Evolutionary conservation across 1,139 yeast genomes (phyloP).

Genomic region (Geotrichum candidum): DNA sequence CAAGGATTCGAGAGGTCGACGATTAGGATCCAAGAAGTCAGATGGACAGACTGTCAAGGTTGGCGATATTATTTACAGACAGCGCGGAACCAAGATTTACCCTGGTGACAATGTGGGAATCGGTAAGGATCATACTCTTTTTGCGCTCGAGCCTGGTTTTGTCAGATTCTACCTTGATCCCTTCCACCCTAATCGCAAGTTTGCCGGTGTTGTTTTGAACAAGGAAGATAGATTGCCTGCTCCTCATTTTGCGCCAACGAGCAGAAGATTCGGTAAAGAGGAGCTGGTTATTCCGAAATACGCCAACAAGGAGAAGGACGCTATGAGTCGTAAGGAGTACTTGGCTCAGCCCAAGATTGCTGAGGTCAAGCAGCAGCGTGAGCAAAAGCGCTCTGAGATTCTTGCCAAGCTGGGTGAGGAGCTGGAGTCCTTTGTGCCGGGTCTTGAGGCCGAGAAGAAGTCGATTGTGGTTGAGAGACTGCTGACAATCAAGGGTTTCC

Average conservation of each 20-base stretch:
- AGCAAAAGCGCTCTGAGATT: slow-evolving; percentile 36
- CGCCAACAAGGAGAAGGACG: slow-evolving; percentile 52
- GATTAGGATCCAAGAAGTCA: slow-evolving; percentile 83
- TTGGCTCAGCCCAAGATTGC: slow-evolving; percentile 50
- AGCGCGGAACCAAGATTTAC: slow-evolving; percentile 91
- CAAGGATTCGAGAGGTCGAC: slow-evolving; percentile 92
- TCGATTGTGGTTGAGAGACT: slow-evolving; percentile 48
- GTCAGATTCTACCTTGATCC: slow-evolving; percentile 91
- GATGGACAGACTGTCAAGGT: slow-evolving; percentile 64
- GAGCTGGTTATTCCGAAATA: slow-evolving; percentile 46
- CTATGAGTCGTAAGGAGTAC: slow-evolving; percentile 57
- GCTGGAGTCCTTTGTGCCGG: slow-evolving; percentile 25
- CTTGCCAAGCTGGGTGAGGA: slow-evolving; percentile 29
- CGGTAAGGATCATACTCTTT: slow-evolving; percentile 91
- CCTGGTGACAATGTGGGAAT: slow-evolving; percentile 88
- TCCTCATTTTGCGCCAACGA: slow-evolving; percentile 81
- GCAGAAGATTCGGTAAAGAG: slow-evolving; percentile 75
- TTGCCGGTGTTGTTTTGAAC: slow-evolving; percentile 78
- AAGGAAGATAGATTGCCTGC: slow-evolving; percentile 66
- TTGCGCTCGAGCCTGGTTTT: slow-evolving; percentile 86
- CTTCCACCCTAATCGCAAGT: slow-evolving; percentile 90
- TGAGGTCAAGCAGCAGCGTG: slow-evolving; percentile 38
- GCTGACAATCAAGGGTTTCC: slow-evolving; percentile 44
- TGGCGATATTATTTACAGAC: slow-evolving; percentile 91
- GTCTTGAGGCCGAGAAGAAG: slow-evolving; percentile 36